Conservation (phyloP, 2,329 filamentous ascomycete genomes). For the Leptosphaerulina australis region DNA sequence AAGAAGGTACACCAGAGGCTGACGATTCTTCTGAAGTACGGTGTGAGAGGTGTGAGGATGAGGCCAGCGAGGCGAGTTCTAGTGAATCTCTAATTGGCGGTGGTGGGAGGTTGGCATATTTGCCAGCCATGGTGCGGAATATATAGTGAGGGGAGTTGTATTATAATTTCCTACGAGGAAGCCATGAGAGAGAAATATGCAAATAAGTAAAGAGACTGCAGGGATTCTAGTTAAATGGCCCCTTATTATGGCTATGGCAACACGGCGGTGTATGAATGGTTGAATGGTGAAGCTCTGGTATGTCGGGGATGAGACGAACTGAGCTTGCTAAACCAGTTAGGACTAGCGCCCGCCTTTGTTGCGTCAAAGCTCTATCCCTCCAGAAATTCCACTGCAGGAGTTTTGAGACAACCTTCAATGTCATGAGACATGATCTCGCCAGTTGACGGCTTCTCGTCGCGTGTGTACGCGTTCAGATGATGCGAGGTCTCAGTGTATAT, state of each 20-base stretch:
- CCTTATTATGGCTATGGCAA: slow-evolving; percentile 1
- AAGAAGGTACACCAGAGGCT: slow-evolving; percentile 87
- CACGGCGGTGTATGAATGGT: slow-evolving; percentile 8
- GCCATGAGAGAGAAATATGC: slow-evolving; percentile 34
- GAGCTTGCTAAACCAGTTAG: not conserved
- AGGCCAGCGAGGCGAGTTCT: slow-evolving; percentile 93
- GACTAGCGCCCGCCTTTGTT: slow-evolving; percentile 2
- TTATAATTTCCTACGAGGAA: slow-evolving; percentile 9
- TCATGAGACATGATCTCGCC: slow-evolving; percentile 2
- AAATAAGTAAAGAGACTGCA: not conserved
- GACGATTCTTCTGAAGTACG: slow-evolving; percentile 75
- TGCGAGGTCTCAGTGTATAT: slow-evolving; percentile 37
- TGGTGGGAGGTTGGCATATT: slow-evolving; percentile 45
- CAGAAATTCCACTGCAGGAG: slow-evolving; percentile 9
- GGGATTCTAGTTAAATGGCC: not conserved
- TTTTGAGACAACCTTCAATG: not conserved
- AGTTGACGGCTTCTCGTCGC: slow-evolving; percentile 6
- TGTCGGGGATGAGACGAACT: slow-evolving; percentile 5
- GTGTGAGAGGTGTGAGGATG: slow-evolving; percentile 71
- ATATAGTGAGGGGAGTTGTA: not conserved
- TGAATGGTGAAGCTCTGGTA: not conserved
- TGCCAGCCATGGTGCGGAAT: slow-evolving; percentile 44
- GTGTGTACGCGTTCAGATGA: slow-evolving; percentile 33
- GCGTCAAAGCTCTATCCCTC: slow-evolving; percentile 5
- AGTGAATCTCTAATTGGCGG: slow-evolving; percentile 79